phyloP scores from a whole-genome alignment of 106 monocot genomes.

The Gastrodia elata region DNA sequence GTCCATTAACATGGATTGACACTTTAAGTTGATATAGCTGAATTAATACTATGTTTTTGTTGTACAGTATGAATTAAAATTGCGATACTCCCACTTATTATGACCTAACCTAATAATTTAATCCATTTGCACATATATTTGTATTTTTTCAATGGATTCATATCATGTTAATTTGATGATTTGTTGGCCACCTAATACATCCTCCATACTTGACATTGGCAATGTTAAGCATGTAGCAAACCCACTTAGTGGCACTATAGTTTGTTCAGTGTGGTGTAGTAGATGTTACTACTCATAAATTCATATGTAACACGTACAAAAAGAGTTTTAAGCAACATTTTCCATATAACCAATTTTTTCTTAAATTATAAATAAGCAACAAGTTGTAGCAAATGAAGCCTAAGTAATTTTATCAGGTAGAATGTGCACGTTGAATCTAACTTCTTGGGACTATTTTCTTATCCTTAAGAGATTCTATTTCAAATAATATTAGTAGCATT shows the following conservation, averaged over 20 bases:
- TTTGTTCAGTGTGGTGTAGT: too few relatives aligned
- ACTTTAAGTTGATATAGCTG: neutral
- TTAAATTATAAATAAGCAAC: neutral
- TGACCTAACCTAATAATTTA: neutral
- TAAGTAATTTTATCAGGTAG: neutral
- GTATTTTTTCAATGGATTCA: too few relatives aligned
- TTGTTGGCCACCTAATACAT: too few relatives aligned
- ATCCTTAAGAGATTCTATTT: neutral
- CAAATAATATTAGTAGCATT: neutral
- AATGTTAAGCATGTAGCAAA: too few relatives aligned
- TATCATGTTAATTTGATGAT: too few relatives aligned
- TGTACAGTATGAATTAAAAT: neutral
- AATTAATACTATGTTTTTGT: neutral
- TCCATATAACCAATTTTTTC: neutral
- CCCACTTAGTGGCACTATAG: too few relatives aligned
- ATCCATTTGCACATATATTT: neutral
- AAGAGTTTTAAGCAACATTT: neutral
- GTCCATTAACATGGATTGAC: neutral
- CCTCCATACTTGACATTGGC: too few relatives aligned
- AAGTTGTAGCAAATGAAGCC: too few relatives aligned
- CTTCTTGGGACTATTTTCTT: neutral
- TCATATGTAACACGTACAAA: neutral
- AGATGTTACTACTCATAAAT: too few relatives aligned
- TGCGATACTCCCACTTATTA: neutral
- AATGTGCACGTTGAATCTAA: neutral